phyloP scores from a whole-genome alignment of 2,329 filamentous ascomycete genomes.

The Blastomyces emzantsi region DNA sequence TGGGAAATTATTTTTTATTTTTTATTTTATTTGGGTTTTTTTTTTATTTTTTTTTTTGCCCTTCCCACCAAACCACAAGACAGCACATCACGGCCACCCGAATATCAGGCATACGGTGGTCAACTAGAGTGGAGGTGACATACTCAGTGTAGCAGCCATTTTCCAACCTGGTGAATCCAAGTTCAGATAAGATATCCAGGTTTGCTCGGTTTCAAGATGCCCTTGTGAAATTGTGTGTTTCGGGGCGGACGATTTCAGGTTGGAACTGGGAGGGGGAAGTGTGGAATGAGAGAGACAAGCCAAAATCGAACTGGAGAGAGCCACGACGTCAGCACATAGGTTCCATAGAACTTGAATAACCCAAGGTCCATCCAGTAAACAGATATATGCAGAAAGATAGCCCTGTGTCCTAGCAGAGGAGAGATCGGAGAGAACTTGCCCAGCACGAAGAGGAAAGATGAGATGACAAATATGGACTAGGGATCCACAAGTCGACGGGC shows the following conservation, averaged over 20 bases:
- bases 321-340: not conserved
- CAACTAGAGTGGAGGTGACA: slow-evolving; percentile 22
- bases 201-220: not conserved
- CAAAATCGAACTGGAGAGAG: not conserved
- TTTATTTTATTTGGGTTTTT: not conserved
- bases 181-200: slow-evolving; percentile 6
- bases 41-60: not conserved
- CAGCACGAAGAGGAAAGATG: not conserved
- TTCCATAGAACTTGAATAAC: not conserved
- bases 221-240: not conserved
- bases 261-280: not conserved
- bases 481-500: not conserved
- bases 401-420: not conserved
- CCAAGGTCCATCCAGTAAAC: not conserved
- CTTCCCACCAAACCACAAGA: slow-evolving; percentile 2
- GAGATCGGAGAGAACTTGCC: not conserved
- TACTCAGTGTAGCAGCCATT: slow-evolving; percentile 39
- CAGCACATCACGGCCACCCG: not conserved
- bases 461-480: slow-evolving; percentile 6
- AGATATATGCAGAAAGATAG: not conserved
- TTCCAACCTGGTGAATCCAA: slow-evolving; percentile 15
- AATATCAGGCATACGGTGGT: not conserved
- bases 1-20: not conserved
- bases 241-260: not conserved
- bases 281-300: not conserved